Percentiles rank a stretch among this genome's conserved stretches.
Evolutionary conservation across 345 rosid genomes (phyloP).

Genomic region (Eucalyptus dawsonii): DNA sequence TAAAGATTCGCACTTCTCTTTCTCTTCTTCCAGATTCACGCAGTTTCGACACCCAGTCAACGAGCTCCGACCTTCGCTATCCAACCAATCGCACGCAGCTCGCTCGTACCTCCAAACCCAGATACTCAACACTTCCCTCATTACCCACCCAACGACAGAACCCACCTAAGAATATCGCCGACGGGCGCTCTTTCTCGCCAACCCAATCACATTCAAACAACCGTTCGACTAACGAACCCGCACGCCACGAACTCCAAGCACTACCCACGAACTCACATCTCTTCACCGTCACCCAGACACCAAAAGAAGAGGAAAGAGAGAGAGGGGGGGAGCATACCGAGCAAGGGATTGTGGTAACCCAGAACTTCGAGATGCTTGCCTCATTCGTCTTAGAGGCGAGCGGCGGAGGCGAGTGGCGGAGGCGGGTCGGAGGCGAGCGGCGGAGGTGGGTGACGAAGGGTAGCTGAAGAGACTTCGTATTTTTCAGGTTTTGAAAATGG

Average conservation of each 20-base stretch:
- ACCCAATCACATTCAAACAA: background rate
- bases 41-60: background rate
- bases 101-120: background rate
- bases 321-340: constrained; percentile 19
- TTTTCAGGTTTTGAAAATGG: no score
- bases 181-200: background rate
- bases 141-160: background rate
- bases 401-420: no score
- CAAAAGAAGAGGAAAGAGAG: background rate
- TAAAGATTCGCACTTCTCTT: background rate
- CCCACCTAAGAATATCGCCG: background rate
- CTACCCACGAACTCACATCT: background rate
- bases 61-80: background rate
- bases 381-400: no score
- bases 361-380: constrained; percentile 80
- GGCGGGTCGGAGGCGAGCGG: no score
- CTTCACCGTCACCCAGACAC: background rate
- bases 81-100: background rate
- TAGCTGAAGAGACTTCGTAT: no score
- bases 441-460: no score
- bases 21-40: background rate
- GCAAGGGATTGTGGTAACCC: constrained; percentile 76
- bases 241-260: no score
- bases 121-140: background rate
- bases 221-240: background rate